phyloP scores from a whole-genome alignment of 306 rosid genomes.

The Fagus sylvatica region DNA sequence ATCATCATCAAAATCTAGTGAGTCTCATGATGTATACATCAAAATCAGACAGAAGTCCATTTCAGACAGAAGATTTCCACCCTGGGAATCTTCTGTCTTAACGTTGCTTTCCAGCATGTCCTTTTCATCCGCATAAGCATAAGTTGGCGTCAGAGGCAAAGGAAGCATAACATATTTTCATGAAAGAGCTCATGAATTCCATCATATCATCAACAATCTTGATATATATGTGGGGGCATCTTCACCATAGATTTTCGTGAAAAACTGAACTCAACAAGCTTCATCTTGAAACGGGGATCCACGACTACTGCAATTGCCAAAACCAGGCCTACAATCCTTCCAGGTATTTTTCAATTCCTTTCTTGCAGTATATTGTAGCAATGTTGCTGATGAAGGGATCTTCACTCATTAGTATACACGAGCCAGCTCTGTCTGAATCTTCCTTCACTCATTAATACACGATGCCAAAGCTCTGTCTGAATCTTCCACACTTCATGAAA shows the following conservation, averaged over 20 bases:
- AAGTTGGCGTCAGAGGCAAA: constrained; percentile 78
- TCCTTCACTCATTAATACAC: too few relatives aligned
- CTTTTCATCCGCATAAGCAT: constrained; percentile 69
- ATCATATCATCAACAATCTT: constrained; percentile 82
- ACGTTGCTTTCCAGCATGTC: constrained; percentile 42
- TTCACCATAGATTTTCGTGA: constrained; percentile 75
- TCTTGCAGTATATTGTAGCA: constrained; percentile 54
- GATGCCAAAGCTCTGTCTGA: constrained; percentile 78
- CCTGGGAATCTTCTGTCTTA: constrained; percentile 49
- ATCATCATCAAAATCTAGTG: constrained; percentile 83
- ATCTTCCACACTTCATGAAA: constrained; percentile 94
- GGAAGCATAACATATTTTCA: constrained; percentile 80
- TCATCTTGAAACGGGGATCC: constrained; percentile 98
- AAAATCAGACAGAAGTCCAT: too few relatives aligned
- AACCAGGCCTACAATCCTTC: constrained; percentile 75
- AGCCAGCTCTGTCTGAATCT: constrained; percentile 69
- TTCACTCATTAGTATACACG: constrained; percentile 57
- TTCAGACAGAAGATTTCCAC: constrained; percentile 62
- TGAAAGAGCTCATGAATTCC: constrained; percentile 89
- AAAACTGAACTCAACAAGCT: constrained; percentile 96
- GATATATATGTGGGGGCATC: constrained; percentile 65
- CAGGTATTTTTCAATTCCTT: constrained; percentile 74
- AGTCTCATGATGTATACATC: too few relatives aligned
- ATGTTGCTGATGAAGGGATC: constrained; percentile 61
- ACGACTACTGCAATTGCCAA: constrained; percentile 86